Base-by-base conservation (phyloP, 2,329 filamentous ascomycete genomes). In the Didymosphaeria variabile region DNA sequence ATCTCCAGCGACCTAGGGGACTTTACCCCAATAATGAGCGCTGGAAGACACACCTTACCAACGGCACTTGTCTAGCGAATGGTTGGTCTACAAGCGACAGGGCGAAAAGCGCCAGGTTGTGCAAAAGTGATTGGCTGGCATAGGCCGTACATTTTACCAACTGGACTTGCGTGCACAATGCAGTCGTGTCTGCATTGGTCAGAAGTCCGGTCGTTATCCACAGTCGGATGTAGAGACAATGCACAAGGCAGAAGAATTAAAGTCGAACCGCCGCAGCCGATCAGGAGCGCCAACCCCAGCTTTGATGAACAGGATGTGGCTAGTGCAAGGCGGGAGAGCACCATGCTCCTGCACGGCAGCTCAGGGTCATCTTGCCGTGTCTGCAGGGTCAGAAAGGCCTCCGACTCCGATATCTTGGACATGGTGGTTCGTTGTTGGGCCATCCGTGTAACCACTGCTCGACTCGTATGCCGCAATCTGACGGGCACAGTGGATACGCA, bases 321-420 rank as follows among this genome's bases (percentile, higher is more conserved):
- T 55, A 55, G 52, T n/a, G 52, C 52, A 55, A 45, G 40, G 52
- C 52, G 38, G 52, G 52, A 55, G 52, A 55, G 52, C 52, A 55
- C 15, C 52, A 55, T 42, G 51, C 36, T 54, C 51, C 21, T 55
- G 52, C 52, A 46, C 52, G 26, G 29, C 52, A 55, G 17, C 34
- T 46, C 52, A 55, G 52, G 52, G 52, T 55, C 52, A 55, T 55
- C 21, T 44, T 54, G 26, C 21, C 51, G 51, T 45, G 10, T 55
- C 52, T 55, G 52, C 52, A 55, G 52, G 52, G 52, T 55, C 52
- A 55, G 52, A 55, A 45, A 29, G n/a, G 15, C 38, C 52, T 55
- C 52, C 52, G 52, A 55, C 52, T 55, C 52, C 40, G 52, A 55
- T 19, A 21, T 34, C 38, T 44, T 46, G 38, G 52, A 55, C 51